phyloP scores from a whole-genome alignment of 1,284 basidiomycete genomes.

The Cryptococcus sp. region DNA sequence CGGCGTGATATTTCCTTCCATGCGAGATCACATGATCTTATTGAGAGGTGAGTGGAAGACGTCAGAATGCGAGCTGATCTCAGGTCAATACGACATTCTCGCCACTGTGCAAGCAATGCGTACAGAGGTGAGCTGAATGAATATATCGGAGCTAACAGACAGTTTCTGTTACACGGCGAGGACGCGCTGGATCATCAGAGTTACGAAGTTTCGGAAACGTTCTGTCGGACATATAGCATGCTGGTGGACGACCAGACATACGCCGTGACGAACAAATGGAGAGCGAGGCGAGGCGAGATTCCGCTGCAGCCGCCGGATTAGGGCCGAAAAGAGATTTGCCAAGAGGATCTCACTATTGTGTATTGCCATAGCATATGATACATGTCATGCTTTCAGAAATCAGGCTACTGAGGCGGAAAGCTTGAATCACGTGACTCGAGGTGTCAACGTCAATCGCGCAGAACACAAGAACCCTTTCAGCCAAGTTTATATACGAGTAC shows the following conservation, averaged over 20 bases:
- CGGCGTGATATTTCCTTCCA: conserved; percentile 77
- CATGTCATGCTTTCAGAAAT: too few species aligned
- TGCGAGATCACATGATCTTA: conserved; percentile 85
- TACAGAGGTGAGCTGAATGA: conserved; percentile 33
- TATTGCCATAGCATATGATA: too few species aligned
- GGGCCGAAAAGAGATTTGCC: too few species aligned
- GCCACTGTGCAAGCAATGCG: conserved; percentile 40
- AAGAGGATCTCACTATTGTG: too few species aligned
- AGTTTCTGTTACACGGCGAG: conserved; percentile 82
- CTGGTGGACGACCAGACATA: conserved; percentile 50
- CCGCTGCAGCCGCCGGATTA: conserved; percentile 20
- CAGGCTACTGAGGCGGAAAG: too few species aligned
- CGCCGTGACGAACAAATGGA: conserved; percentile 47
- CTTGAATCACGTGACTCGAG: not conserved
- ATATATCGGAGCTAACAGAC: conserved; percentile 3
- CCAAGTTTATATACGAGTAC: too few species aligned
- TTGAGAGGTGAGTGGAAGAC: conserved; percentile 63
- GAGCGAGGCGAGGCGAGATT: conserved; percentile 31
- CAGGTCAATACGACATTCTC: conserved; percentile 46
- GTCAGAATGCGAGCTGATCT: not conserved
- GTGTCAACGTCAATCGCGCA: too few species aligned
- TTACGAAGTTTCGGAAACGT: conserved; percentile 83
- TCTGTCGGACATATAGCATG: conserved; percentile 48
- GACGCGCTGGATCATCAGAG: conserved; percentile 82
- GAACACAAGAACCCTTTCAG: too few species aligned